Evolutionary conservation across 2,329 filamentous ascomycete species (phyloP), one percentile per base, ranked within the genome.

Genomic region (Neopestalotiopsis clavispora): DNA sequence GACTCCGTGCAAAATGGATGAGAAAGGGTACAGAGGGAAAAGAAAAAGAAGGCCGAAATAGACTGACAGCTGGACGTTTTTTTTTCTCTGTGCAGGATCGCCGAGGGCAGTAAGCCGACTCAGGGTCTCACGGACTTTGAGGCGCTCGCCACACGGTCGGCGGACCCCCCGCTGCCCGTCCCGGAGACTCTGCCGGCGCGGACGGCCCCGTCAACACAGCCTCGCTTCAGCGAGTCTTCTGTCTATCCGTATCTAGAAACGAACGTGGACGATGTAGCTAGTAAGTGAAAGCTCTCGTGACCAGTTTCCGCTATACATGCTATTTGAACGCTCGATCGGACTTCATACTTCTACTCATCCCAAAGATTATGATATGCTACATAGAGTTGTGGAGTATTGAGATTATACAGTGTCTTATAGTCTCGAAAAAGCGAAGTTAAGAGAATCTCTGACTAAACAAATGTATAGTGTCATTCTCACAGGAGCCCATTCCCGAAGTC

Each of bases 211-310:
- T 76, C 79, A 13, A 69, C 75, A 1, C 82, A 83, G 68, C 82
- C 84, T 20, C 85, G 88, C 2, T 89, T 86, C 73, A 78, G 82
- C 13, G 88, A 90, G 69, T 88, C 88, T 0, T 86, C 87, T 0
- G 82, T 91, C 20, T 91, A 91, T 71, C 87, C 88, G 0, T 85
- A 86, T 23, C 79, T 92, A n/a, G 88, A 92, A 74, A 92, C 89
- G 2, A 92, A 92, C 71, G 86, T 92, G 58, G 85, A 87, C 70
- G 81, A 82, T 5, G 74, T 84, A 1, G 81, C 87, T 0, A 92
- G 45, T 52, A 23, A 52, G 45, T n/a, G n/a, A n/a, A 10, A 38
- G 34, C 34, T 38, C 10, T 52, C 45, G 23, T 28, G 23, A 28
- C 23, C 23, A 28, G 23, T 28, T 28, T 28, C 23, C 23, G 23